Evolutionary conservation across 371 early-diverging fungal genomes (phyloP).

Genomic region (Actinomortierella wolfii): DNA sequence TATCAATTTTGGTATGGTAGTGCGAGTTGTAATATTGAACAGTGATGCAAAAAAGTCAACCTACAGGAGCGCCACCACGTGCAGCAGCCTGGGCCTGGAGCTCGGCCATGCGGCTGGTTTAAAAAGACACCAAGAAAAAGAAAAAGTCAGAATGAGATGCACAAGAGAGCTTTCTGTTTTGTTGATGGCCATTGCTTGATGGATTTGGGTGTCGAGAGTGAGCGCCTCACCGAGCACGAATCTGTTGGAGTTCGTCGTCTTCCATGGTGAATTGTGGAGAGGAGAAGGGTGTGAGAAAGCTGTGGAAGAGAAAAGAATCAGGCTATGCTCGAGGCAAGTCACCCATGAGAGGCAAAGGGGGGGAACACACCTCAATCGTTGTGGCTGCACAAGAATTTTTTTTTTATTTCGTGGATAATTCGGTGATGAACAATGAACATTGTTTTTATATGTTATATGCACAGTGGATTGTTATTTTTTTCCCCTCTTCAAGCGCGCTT

Average conservation of each 20-base stretch:
- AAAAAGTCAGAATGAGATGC: not conserved
- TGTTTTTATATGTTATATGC: too few relatives aligned
- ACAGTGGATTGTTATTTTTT: too few relatives aligned
- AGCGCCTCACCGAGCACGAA: constrained; percentile 77
- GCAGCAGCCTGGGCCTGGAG: constrained; percentile 37
- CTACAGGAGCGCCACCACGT: constrained; percentile 34
- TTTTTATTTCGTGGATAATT: too few relatives aligned
- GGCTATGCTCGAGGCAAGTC: too few relatives aligned
- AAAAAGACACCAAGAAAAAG: constrained; percentile 3
- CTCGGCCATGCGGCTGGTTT: constrained; percentile 43
- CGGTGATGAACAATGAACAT: too few relatives aligned
- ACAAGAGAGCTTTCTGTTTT: constrained; percentile 2
- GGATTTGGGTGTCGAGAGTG: constrained; percentile 16
- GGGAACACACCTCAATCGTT: too few relatives aligned
- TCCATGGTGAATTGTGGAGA: constrained; percentile 57
- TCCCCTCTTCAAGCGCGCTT: too few relatives aligned
- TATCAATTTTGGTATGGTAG: too few relatives aligned
- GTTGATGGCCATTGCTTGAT: constrained; percentile 3
- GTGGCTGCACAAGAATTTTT: too few relatives aligned
- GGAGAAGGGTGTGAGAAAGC: too few relatives aligned
- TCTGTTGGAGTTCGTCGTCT: constrained; percentile 85
- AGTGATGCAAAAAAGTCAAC: not conserved
- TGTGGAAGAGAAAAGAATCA: too few relatives aligned
- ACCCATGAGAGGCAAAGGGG: too few relatives aligned
- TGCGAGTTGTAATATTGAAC: not conserved